Evolutionary conservation across 495 filamentous ascomycete species (phyloP).

Genomic region (Jackrogersella minutella): DNA sequence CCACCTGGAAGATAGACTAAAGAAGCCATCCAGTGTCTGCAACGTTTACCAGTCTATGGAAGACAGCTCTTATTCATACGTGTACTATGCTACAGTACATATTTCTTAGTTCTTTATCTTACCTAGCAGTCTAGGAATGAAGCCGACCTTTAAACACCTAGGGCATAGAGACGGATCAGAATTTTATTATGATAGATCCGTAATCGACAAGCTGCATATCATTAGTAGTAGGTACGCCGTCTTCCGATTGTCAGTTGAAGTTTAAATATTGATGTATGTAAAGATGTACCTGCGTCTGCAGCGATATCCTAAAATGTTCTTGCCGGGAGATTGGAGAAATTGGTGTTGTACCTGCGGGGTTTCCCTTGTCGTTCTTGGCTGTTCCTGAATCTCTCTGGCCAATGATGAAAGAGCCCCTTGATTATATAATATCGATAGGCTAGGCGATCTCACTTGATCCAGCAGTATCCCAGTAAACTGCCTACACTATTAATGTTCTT

Average conservation of each 20-base stretch:
- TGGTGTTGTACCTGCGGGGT: conserved; percentile 21
- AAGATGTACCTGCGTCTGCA: conserved; percentile 1
- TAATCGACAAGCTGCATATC: background rate
- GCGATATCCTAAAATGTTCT: background rate
- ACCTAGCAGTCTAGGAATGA: too few species aligned
- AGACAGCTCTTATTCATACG: background rate
- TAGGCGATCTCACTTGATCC: conserved; percentile 23
- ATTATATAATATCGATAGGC: conserved; percentile 12
- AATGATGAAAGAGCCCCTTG: conserved; percentile 31
- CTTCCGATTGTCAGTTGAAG: background rate
- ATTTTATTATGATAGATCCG: background rate
- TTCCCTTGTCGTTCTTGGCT: conserved; percentile 14
- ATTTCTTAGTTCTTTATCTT: too few species aligned
- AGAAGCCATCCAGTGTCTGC: too few species aligned
- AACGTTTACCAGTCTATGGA: too few species aligned
- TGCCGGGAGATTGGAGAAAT: conserved; percentile 17
- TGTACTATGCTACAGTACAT: background rate
- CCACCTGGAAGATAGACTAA: too few species aligned
- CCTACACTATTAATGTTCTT: conserved; percentile 26
- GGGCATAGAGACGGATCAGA: background rate
- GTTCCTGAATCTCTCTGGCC: conserved; percentile 31
- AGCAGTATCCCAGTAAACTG: too few species aligned
- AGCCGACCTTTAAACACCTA: background rate
- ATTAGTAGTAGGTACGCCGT: conserved; percentile 12
- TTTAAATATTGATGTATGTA: conserved; percentile 1